phyloP scores from a whole-genome alignment of 352 stramenopile genomes.

The Globisporangium parvum region DNA sequence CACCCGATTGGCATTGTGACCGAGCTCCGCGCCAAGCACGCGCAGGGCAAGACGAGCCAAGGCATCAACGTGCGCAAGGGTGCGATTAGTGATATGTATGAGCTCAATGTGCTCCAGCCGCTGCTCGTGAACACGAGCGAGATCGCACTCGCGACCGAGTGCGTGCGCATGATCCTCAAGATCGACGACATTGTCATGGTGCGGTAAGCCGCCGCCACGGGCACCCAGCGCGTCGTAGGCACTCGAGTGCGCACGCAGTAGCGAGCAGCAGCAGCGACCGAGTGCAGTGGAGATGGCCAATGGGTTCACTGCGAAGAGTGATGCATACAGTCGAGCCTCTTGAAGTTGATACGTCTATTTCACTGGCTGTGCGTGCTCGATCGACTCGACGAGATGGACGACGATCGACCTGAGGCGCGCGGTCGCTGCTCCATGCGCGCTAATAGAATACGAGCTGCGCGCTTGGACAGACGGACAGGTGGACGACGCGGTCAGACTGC shows the following conservation, averaged over 20 bases:
- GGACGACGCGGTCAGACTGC: constrained; percentile 16
- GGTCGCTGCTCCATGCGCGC: neutral
- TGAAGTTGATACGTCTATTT: too few species aligned
- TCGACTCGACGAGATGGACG: too few species aligned
- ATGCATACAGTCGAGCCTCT: too few species aligned
- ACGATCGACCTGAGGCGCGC: too few species aligned
- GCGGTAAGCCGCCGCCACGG: constrained; percentile 51
- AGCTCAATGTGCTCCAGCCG: constrained; percentile 97
- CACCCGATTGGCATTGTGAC: constrained; percentile 99
- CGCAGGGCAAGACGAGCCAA: constrained; percentile 88
- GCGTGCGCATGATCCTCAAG: constrained; percentile 99
- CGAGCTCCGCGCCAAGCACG: constrained; percentile 91
- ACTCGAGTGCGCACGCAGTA: too few species aligned
- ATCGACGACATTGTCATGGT: constrained; percentile 99
- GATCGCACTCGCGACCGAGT: constrained; percentile 97
- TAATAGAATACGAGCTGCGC: constrained; percentile 4
- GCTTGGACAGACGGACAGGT: neutral
- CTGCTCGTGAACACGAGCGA: constrained; percentile 97
- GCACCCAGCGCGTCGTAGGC: too few species aligned
- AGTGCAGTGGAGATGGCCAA: too few species aligned
- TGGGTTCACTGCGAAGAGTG: too few species aligned
- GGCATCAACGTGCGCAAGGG: constrained; percentile 97
- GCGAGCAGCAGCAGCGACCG: neutral
- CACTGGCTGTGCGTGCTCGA: too few species aligned
- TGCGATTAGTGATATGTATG: constrained; percentile 98